phyloP scores from a whole-genome alignment of 306 rosid species.

The Crotalaria pallida region DNA sequence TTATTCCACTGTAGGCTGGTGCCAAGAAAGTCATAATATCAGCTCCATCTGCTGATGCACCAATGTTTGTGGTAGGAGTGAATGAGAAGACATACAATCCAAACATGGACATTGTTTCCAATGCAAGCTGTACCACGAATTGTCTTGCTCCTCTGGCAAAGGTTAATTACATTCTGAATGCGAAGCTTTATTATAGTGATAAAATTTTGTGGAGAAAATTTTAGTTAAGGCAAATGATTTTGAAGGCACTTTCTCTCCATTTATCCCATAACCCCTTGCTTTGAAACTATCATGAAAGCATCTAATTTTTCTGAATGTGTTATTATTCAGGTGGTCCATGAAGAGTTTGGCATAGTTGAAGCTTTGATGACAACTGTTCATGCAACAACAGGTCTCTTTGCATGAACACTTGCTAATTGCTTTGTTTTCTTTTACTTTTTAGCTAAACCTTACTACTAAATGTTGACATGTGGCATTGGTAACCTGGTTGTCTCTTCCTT shows the following conservation, averaged over 20 bases:
- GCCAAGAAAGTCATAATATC: constrained; percentile 93
- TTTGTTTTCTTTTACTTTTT: not conserved
- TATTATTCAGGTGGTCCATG: constrained; percentile 71
- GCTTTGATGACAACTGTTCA: constrained; percentile 99
- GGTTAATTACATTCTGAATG: constrained; percentile 39
- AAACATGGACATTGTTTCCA: constrained; percentile 84
- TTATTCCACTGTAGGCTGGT: constrained; percentile 62
- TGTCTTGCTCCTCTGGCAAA: constrained; percentile 99
- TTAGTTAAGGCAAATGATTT: not conserved
- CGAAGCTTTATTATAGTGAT: not conserved
- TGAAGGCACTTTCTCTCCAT: not conserved
- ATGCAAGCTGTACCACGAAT: constrained; percentile 98
- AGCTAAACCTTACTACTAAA: not conserved
- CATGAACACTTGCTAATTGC: not conserved
- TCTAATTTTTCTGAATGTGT: not conserved
- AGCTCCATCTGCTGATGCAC: constrained; percentile 99
- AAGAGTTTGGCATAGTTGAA: constrained; percentile 90
- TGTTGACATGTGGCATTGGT: not conserved
- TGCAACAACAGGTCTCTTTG: constrained; percentile 87
- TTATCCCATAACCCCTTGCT: not conserved
- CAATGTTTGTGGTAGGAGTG: constrained; percentile 97
- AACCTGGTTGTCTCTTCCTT: constrained; percentile 3
- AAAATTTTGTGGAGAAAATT: not conserved
- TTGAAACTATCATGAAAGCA: not conserved
- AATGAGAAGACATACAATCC: constrained; percentile 76